phyloP scores from a whole-genome alignment of 352 stramenopile genomes.

The Globisporangium splendens region DNA sequence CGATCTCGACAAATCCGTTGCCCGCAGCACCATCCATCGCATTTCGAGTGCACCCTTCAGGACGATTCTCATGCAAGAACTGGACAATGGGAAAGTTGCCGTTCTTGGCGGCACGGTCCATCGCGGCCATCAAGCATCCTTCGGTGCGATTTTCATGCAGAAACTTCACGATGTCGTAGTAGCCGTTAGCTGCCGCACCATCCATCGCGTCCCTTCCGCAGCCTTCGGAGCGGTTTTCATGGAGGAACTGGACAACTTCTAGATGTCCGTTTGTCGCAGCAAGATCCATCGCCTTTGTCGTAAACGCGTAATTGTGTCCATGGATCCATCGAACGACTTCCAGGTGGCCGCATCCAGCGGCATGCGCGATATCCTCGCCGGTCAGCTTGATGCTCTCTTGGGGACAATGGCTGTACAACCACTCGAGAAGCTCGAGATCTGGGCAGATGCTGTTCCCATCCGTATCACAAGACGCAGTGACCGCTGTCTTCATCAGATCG shows the following conservation, averaged over 20 bases:
- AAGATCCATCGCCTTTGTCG: slow-evolving; percentile 9
- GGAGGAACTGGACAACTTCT: slow-evolving; percentile 10
- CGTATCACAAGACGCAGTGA: not conserved
- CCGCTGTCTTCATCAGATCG: slow-evolving; percentile 1
- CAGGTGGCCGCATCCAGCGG: not conserved
- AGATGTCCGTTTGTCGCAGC: slow-evolving; percentile 10
- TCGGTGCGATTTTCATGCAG: slow-evolving; percentile 12
- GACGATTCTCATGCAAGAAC: slow-evolving; percentile 8
- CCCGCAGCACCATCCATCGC: slow-evolving; percentile 9
- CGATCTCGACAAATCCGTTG: slow-evolving; percentile 6
- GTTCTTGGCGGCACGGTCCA: slow-evolving; percentile 12
- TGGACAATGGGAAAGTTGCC: slow-evolving; percentile 6
- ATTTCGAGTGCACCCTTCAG: slow-evolving; percentile 7
- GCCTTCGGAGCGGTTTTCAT: too few species aligned
- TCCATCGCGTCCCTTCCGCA: slow-evolving; percentile 13
- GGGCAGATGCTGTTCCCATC: too few species aligned
- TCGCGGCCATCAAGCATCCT: slow-evolving; percentile 11
- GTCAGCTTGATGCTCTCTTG: slow-evolving; percentile 2
- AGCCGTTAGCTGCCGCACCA: slow-evolving; percentile 2
- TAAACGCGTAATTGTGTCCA: slow-evolving; percentile 9
- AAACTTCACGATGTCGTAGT: slow-evolving; percentile 12
- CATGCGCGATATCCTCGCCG: not conserved
- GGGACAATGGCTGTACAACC: slow-evolving; percentile 1
- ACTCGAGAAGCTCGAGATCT: slow-evolving; percentile 7
- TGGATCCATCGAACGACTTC: slow-evolving; percentile 8